Base-by-base conservation (phyloP, 2,329 filamentous ascomycete species). In the Emericellopsis cladophorae region DNA sequence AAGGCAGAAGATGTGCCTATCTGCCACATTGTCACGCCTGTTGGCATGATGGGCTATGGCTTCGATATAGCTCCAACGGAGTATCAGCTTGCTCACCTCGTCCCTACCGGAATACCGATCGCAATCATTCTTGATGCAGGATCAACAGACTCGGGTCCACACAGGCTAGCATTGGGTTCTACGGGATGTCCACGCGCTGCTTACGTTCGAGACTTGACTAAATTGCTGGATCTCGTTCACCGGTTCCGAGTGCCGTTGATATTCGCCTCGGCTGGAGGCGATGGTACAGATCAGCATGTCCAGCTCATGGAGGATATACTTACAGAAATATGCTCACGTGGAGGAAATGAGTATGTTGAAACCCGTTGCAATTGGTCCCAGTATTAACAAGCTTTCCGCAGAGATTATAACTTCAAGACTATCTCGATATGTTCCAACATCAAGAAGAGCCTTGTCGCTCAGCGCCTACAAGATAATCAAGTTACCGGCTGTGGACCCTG, bases 41-140 rank as follows among this genome's bases (percentile, higher is more conserved):
- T 68, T 12, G 67, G 64, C 24, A 70, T 68, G 64, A 50, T 72
- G 7, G 67, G 68, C 5, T 72, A 69, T 43, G 68, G 68, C 22
- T 63, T 68, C 37, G 51, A 64, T 39, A 56, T 59, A 24, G 45
- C 47, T 1, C 51, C 58, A 18, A 58, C 49, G 0, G 35, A 42
- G 0, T 18, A 43, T 1, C 52, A 52, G 4, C 49, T 64, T 1
- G 44, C 49, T 1, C 39, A 24, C 0, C 49, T 61, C 3, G 48
- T 52, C 1, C 40, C 53, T 12, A 58, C 42, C 1, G 52, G 51
- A 0, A 44, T 51, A 0, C 60, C 60, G 0, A 55, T 55, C 0
- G 57, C 56, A 12, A 54, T 61, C 7, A 56, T 61, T n/a, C 41
- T 61, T 2, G 58, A 61, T 37, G 56, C 55, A 1, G 58, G 58